Conservation (phyloP, 1,284 basidiomycete species). For the Irpex lacteus region DNA sequence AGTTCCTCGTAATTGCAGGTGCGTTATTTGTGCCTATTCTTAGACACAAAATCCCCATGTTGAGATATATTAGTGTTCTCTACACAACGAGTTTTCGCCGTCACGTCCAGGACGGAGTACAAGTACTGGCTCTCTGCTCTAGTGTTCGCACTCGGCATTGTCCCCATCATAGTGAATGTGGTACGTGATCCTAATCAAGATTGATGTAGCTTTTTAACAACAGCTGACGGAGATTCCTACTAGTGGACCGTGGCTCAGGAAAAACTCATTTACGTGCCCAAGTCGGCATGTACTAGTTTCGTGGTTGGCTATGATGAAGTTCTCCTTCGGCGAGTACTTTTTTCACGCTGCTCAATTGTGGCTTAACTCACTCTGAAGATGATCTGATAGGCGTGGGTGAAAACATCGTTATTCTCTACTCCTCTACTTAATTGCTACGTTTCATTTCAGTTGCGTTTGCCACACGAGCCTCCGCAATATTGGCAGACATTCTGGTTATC, state of each 20-base stretch:
- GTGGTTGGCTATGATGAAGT: no score
- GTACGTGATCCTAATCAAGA: not conserved
- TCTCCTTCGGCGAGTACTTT: not conserved
- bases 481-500: not conserved
- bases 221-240: no score
- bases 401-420: not conserved
- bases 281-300: not conserved
- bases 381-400: not conserved
- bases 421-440: not conserved
- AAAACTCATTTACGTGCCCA: not conserved
- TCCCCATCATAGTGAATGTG: not conserved
- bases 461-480: not conserved
- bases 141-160: not conserved
- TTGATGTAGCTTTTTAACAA: no score
- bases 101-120: not conserved
- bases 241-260: no score
- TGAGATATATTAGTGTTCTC: not conserved
- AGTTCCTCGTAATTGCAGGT: not conserved
- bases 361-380: no score
- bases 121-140: not conserved
- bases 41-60: not conserved
- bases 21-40: not conserved
- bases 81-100: not conserved
- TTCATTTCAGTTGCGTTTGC: not conserved
- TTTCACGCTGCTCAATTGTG: no score